phyloP scores from a whole-genome alignment of 2,329 filamentous ascomycete genomes.

The Alternaria ethzedia region DNA sequence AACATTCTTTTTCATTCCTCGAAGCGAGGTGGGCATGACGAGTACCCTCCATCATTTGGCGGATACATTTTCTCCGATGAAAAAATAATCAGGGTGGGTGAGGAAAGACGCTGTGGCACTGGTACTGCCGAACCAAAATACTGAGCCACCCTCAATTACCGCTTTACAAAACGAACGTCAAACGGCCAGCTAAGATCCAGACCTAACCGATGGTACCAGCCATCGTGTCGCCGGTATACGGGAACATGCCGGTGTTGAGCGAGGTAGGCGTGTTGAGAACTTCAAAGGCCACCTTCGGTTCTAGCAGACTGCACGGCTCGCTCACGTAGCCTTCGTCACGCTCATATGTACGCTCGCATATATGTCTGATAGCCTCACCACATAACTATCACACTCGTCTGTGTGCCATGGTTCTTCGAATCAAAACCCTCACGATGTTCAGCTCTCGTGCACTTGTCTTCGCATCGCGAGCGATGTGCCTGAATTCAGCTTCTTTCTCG shows the following conservation, averaged over 20 bases:
- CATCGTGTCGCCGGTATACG: neutral
- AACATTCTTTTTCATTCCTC: neutral
- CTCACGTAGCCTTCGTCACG: neutral
- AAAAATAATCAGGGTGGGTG: neutral
- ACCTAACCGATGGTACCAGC: neutral
- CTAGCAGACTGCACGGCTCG: neutral
- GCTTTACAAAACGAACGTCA: neutral
- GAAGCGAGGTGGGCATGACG: neutral
- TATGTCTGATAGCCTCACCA: neutral
- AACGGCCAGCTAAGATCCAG: neutral
- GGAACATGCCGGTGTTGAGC: neutral
- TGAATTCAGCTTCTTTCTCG: neutral
- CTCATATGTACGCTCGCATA: neutral
- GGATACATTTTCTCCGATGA: neutral
- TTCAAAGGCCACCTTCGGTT: neutral
- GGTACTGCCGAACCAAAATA: neutral
- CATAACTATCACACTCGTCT: neutral
- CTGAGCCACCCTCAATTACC: neutral
- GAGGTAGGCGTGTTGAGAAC: neutral
- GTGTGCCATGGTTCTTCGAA: neutral
- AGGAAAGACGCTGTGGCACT: neutral
- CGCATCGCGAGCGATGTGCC: neutral
- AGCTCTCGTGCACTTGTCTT: neutral
- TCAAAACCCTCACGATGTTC: neutral
- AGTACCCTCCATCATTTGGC: neutral